These are phyloP conservation scores for Pyrus betulifolia DNA, from an alignment of 306 rosid genomes.

Conservation along the genomic window DNA sequence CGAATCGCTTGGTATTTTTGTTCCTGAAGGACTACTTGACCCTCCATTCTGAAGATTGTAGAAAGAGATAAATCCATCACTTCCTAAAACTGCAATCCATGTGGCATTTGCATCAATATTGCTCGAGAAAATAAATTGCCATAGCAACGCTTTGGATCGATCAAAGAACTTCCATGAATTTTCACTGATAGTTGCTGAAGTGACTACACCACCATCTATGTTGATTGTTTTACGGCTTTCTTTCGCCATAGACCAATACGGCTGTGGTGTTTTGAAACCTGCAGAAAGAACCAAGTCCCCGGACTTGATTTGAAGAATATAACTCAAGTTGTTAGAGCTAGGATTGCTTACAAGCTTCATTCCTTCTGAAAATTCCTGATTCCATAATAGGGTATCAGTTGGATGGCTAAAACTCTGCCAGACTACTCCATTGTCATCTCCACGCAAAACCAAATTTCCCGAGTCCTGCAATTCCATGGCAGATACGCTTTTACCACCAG, in stretches of 20 bases:
- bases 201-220: slow-evolving; percentile 34
- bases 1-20: slow-evolving; percentile 44
- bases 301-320: slow-evolving; percentile 61
- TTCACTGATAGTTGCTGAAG: slow-evolving; percentile 37
- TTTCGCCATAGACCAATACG: slow-evolving; percentile 75
- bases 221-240: slow-evolving; percentile 53
- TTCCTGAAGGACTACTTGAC: slow-evolving; percentile 27
- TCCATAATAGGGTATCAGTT: slow-evolving; percentile 64
- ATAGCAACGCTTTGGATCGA: slow-evolving; percentile 35
- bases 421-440: slow-evolving; percentile 26
- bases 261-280: slow-evolving; percentile 56
- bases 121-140: slow-evolving; percentile 55
- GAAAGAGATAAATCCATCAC: slow-evolving; percentile 66
- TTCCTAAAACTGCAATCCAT: slow-evolving; percentile 72
- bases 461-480: slow-evolving; percentile 52
- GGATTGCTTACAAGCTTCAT: slow-evolving; percentile 64
- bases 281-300: slow-evolving; percentile 62
- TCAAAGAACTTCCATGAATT: slow-evolving; percentile 88
- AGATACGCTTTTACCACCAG: slow-evolving; percentile 44
- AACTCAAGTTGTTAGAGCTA: slow-evolving; percentile 36
- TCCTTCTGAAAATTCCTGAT: slow-evolving; percentile 62
- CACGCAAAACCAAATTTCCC: slow-evolving; percentile 69
- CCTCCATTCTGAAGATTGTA: slow-evolving; percentile 30
- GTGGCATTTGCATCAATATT: slow-evolving; percentile 33
- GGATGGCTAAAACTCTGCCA: slow-evolving; percentile 94